A percentile compares a stretch with the other conserved stretches of the same genome.
Conservation (phyloP, 73 alveolate genomes). For the Paramecium caudatum region DNA sequence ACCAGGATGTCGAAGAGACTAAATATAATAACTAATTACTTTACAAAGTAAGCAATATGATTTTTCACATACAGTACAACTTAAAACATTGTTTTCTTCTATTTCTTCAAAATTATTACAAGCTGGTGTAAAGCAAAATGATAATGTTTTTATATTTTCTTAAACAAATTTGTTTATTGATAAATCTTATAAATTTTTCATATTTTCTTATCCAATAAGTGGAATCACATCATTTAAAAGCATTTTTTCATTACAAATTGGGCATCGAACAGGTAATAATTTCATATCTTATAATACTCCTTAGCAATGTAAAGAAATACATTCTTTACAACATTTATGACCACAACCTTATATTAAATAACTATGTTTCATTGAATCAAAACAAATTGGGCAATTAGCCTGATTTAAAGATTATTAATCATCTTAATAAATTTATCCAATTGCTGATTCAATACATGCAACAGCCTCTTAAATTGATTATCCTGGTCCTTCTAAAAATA, state of each 20-base stretch:
- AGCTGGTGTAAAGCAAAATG: conserved; percentile 25
- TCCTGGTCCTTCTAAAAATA: conserved; percentile 18
- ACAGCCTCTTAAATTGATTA: neutral
- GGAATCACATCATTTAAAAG: conserved; percentile 9
- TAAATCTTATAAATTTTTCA: neutral
- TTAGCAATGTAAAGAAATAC: neutral
- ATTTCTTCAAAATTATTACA: neutral
- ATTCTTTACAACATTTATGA: conserved; percentile 55
- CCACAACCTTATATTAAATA: conserved; percentile 46
- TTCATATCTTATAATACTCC: neutral
- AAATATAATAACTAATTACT: neutral
- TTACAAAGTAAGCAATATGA: conserved; percentile 55
- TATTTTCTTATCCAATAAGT: neutral
- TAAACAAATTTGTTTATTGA: conserved; percentile 51
- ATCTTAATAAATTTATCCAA: neutral
- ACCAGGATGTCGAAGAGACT: conserved; percentile 50
- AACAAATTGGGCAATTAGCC: conserved; percentile 11
- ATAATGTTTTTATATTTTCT: neutral
- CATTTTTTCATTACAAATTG: conserved; percentile 20
- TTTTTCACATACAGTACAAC: conserved; percentile 32
- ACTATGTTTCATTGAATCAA: conserved; percentile 8
- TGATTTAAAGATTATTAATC: neutral
- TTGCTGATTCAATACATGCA: neutral
- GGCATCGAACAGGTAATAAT: conserved; percentile 32
- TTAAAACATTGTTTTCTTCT: neutral